Percentiles rank a stretch among this genome's conserved stretches.
phyloP scores from a whole-genome alignment of 257 asterid species.

The Thymus quinquecostatus region DNA sequence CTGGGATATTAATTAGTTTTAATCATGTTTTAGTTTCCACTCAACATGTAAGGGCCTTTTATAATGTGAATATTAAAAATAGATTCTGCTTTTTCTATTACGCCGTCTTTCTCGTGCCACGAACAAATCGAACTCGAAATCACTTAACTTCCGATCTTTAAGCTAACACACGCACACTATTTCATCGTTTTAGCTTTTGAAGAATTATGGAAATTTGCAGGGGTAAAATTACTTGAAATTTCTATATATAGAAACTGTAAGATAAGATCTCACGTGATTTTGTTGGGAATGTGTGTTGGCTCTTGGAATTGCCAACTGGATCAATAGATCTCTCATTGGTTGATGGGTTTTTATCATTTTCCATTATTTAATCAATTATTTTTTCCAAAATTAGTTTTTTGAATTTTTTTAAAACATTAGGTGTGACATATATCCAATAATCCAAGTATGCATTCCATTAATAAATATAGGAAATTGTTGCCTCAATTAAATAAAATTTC shows the following conservation, averaged over 20 bases:
- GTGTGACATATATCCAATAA: too few species aligned
- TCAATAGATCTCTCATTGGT: conserved; percentile 23
- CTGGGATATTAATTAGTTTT: neutral
- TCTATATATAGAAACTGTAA: neutral
- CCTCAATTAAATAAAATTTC: neutral
- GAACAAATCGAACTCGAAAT: too few species aligned
- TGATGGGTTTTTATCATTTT: too few species aligned
- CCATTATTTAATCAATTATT: too few species aligned
- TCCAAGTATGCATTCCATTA: too few species aligned
- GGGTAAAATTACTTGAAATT: neutral
- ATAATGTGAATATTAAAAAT: conserved; percentile 3
- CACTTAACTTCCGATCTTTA: too few species aligned
- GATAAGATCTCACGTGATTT: conserved; percentile 8
- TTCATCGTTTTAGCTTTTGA: neutral
- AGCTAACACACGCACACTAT: too few species aligned
- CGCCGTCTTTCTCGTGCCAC: too few species aligned
- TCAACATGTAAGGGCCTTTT: neutral
- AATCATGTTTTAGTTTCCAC: neutral
- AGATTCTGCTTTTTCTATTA: neutral
- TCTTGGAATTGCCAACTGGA: conserved; percentile 16
- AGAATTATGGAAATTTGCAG: neutral
- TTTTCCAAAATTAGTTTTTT: neutral
- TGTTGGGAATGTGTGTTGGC: neutral
- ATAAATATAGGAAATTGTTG: neutral
- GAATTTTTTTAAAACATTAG: too few species aligned